Percentiles rank a stretch among this genome's conserved stretches.
Conservation (phyloP, 371 early-diverging fungal genomes). For the Nematocida sp. region DNA sequence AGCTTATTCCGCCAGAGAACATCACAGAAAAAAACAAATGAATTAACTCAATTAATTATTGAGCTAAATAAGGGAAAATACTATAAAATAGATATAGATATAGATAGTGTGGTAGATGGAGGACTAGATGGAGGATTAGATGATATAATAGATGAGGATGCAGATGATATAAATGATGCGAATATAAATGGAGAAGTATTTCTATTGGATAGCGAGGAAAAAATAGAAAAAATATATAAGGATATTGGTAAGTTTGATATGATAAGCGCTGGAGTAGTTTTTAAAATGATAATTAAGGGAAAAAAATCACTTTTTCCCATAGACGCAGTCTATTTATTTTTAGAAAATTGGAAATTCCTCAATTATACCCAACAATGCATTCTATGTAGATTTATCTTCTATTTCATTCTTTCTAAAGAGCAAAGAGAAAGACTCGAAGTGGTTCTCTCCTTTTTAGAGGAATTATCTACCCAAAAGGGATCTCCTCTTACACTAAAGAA, state of each 20-base stretch:
- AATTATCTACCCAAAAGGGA: conserved; percentile 6
- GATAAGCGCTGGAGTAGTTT: conserved; percentile 16
- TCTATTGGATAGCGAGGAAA: no score
- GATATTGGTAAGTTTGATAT: conserved; percentile 17
- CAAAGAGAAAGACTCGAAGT: conserved; percentile 20
- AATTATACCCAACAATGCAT: background rate
- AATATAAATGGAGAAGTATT: no score
- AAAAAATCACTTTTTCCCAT: conserved; percentile 27
- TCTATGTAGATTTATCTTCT: conserved; percentile 19
- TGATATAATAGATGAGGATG: no score
- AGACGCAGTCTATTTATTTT: conserved; percentile 26
- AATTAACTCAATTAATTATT: no score
- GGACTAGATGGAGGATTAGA: no score
- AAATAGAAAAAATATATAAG: conserved; percentile 2
- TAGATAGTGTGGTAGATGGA: background rate
- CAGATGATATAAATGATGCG: no score
- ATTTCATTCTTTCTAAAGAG: background rate
- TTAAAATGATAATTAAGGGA: conserved; percentile 17
- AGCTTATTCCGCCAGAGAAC: no score
- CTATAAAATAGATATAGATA: background rate
- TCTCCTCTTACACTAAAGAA: conserved; percentile 28
- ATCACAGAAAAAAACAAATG: no score
- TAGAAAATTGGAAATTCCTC: background rate
- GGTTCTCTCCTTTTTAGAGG: conserved; percentile 10
- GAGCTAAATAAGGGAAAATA: no score